Evolutionary conservation across 345 rosid species (phyloP).

Genomic region (Eutrema japonicum): DNA sequence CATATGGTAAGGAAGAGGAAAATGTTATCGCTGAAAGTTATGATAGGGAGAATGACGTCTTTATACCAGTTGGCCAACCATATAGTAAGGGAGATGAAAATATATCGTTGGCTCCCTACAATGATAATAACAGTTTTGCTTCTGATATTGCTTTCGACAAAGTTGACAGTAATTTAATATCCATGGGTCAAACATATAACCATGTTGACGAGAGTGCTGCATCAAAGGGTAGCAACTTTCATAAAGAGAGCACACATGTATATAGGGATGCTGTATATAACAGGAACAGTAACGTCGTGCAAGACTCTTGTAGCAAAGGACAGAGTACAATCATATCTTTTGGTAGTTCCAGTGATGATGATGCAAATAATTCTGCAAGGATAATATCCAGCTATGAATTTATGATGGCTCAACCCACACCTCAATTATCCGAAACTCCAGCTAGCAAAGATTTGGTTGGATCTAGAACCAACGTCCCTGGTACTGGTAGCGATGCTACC

Average conservation of each 20-base stretch:
- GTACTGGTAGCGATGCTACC: conserved; percentile 32
- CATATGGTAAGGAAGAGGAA: conserved; percentile 42
- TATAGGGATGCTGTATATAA: conserved; percentile 47
- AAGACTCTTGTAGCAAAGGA: conserved; percentile 54
- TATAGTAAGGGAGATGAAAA: conserved; percentile 45
- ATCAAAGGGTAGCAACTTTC: conserved; percentile 51
- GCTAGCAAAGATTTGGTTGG: conserved; percentile 45
- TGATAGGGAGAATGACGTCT: conserved; percentile 40
- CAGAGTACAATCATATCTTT: conserved; percentile 62
- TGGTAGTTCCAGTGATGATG: conserved; percentile 51
- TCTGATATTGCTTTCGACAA: conserved; percentile 46
- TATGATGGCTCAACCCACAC: conserved; percentile 46
- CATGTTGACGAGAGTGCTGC: conserved; percentile 47
- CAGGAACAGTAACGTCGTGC: conserved; percentile 38
- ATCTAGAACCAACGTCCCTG: conserved; percentile 38
- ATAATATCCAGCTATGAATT: conserved; percentile 53
- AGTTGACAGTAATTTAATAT: conserved; percentile 45
- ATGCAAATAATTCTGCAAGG: conserved; percentile 46
- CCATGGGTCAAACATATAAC: conserved; percentile 57
- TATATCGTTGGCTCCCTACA: conserved; percentile 45
- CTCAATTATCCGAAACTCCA: conserved; percentile 45
- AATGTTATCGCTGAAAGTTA: neutral
- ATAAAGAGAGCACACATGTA: conserved; percentile 44
- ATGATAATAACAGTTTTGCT: conserved; percentile 44
- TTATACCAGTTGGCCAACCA: conserved; percentile 54